Evolutionary conservation across 83 land plant genomes (phyloP), one percentile per base, ranked within the genome.

Genomic region (Picea engelmannii): DNA sequence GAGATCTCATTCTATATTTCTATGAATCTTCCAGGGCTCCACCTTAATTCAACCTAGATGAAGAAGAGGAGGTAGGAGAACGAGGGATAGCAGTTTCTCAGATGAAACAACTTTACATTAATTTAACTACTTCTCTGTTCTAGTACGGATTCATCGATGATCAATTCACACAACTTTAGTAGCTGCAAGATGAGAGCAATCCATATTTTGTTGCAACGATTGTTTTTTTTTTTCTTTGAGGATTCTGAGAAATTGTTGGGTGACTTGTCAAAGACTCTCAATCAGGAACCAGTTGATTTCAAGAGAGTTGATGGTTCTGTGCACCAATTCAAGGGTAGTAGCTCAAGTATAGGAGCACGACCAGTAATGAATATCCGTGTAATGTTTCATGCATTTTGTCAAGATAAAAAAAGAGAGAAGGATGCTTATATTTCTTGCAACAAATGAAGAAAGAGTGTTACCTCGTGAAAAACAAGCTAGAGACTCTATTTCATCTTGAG

Each of bases 331-430:
- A 94, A 94, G 85, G 94, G 96, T 47, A 94, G 96, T 85, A 94
- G 96, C 80, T 88, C 96, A 79, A 94, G 96, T 86, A 92, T 94
- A 88, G 96, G 96, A 62, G 96, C 96, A n/a, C 82, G 68, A 21
- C 88, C 82, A 83, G 80, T 94, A 82, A 94, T 87, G 84, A 83
- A 76, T 65, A 93, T 81, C 71, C 92, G 95, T 79, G 62, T 85
- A 10, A 81, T 67, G 25, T 89, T 94, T 79, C 93, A 83, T 65
- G 87, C 80, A 40, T 86, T 81, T 83, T 94, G 96, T 83, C 81
- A 47, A 20, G 83, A 87, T n/a, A 79, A 85, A 78, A 89, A 89
- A 64, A 64, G 79, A 31, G 94, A 94, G 75, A 93, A 95, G 96
- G 94, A 70, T 90, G 95, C 63, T 78, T 65, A 60, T 76, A 74